phyloP scores from a whole-genome alignment of 179 eudicot species.

The Drosera spatulata region DNA sequence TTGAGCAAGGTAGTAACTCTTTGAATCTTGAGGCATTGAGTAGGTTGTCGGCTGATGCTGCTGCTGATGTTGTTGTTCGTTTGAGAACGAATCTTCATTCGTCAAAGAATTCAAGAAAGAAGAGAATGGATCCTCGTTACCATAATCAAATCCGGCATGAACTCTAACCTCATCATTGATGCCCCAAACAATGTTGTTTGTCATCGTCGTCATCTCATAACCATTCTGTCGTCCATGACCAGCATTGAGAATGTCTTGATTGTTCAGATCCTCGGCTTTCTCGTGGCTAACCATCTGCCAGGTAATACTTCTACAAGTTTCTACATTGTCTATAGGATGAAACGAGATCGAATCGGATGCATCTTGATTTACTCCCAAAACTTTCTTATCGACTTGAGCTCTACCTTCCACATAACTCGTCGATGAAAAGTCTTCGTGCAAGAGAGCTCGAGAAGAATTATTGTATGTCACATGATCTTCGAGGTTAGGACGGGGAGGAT shows the following conservation, averaged over 20 bases:
- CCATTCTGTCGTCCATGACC: background rate
- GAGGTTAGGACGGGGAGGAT: background rate
- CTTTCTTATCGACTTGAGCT: no score
- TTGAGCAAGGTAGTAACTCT: background rate
- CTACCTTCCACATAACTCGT: no score
- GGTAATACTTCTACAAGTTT: no score
- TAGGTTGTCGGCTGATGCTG: background rate
- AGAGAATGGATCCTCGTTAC: slow-evolving; percentile 29
- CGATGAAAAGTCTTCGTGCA: no score
- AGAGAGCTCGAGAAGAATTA: no score
- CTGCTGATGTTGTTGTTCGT: background rate
- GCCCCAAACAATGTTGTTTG: background rate
- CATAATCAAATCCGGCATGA: slow-evolving; percentile 10
- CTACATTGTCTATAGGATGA: no score
- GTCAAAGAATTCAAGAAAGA: slow-evolving; percentile 43
- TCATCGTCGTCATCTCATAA: background rate
- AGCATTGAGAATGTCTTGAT: background rate
- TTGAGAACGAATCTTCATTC: slow-evolving; percentile 27
- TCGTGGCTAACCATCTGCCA: no score
- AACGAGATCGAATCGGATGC: no score
- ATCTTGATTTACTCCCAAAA: no score
- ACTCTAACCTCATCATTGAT: background rate
- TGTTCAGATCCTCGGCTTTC: no score
- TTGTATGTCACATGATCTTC: background rate
- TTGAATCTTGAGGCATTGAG: background rate